phyloP scores from a whole-genome alignment of 148 eudicot genomes.

The Suaeda aralocaspica region DNA sequence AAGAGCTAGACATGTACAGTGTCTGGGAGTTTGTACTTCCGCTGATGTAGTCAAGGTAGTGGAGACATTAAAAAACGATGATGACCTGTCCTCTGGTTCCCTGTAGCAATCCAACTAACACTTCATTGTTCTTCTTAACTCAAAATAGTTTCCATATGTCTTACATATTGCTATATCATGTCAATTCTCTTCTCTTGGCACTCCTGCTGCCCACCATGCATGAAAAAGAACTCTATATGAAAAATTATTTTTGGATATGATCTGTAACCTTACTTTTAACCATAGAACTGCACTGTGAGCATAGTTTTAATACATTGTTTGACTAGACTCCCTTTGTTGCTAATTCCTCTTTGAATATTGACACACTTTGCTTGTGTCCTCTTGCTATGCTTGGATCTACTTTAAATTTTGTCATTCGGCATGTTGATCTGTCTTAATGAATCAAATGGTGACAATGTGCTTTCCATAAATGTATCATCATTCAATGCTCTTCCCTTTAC shows the following conservation, averaged over 20 bases:
- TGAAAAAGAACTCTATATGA: no score
- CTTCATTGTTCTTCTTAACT: no score
- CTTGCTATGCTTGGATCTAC: not conserved
- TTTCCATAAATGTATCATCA: not conserved
- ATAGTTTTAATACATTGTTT: not conserved
- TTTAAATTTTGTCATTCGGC: not conserved
- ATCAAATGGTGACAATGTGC: not conserved
- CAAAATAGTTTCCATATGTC: no score
- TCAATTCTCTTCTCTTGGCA: no score
- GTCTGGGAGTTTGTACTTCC: not conserved
- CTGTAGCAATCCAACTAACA: no score
- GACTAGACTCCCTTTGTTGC: not conserved
- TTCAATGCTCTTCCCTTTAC: not conserved
- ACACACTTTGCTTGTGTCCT: not conserved
- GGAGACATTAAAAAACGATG: no score
- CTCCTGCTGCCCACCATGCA: no score
- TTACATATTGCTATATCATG: no score
- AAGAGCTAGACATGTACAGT: not conserved
- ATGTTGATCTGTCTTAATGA: slow-evolving; percentile 2
- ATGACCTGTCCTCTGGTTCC: no score
- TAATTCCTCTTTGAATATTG: not conserved
- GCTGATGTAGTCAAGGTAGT: not conserved
- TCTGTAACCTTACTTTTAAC: not conserved
- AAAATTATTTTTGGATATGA: not conserved
- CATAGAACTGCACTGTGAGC: not conserved